Conservation (phyloP, 2,329 filamentous ascomycete species). For the Penicillium aurantiogriseum region DNA sequence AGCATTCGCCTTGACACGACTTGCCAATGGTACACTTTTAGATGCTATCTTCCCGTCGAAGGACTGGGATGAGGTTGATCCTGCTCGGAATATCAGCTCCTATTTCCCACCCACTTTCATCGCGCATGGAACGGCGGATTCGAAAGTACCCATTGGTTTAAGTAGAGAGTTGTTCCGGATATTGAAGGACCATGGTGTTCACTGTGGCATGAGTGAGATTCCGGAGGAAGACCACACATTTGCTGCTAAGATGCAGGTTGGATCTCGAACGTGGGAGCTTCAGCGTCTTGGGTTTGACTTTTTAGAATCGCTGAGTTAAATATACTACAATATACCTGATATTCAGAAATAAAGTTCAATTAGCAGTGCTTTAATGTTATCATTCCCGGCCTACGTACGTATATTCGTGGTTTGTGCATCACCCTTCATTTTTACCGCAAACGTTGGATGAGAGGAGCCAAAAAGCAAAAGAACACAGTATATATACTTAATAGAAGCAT, state of each 20-base stretch:
- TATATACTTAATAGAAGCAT: background rate
- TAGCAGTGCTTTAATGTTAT: background rate
- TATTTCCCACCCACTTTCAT: background rate
- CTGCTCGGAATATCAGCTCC: background rate
- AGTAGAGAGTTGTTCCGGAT: background rate
- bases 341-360: background rate
- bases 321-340: background rate
- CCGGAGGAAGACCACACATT: background rate
- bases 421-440: too few species aligned
- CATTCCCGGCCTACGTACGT: too few species aligned
- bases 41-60: background rate
- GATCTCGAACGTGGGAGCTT: background rate
- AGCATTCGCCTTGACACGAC: background rate
- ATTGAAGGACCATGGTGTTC: background rate
- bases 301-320: background rate
- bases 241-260: background rate
- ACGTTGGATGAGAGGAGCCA: too few species aligned
- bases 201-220: background rate
- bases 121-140: background rate
- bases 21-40: background rate
- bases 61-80: background rate
- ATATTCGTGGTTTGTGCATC: too few species aligned
- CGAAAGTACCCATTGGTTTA: background rate
- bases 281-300: background rate
- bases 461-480: background rate